A percentile compares a stretch with the other conserved stretches of the same genome.
phyloP scores from a whole-genome alignment of 306 rosid genomes.

The Pterocarpus santalinus region DNA sequence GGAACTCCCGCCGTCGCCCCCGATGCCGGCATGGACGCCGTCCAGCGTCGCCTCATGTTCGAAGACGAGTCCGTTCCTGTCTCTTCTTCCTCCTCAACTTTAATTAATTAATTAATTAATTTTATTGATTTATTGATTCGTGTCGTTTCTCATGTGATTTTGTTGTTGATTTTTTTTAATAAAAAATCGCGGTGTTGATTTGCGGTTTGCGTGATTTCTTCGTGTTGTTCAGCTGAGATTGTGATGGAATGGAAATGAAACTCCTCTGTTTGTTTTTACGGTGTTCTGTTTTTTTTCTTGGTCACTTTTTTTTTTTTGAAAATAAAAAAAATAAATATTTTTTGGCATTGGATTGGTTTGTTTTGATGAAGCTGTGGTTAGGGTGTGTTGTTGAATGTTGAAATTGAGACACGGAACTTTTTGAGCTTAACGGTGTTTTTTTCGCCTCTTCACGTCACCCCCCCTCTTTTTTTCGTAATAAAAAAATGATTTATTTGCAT shows the following conservation, averaged over 20 bases:
- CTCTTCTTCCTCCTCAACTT: not conserved
- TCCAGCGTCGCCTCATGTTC: slow-evolving; percentile 98
- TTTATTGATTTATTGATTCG: not conserved
- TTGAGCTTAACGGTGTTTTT: too few relatives aligned
- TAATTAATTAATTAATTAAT: not conserved
- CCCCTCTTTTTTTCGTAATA: too few relatives aligned
- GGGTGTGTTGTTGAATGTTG: too few relatives aligned
- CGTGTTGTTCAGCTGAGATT: not conserved
- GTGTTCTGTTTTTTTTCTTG: too few relatives aligned
- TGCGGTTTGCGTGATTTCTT: not conserved
- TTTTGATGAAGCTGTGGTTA: too few relatives aligned
- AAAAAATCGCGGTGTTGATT: not conserved
- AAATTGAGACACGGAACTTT: not conserved
- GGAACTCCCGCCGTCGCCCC: slow-evolving; percentile 45
- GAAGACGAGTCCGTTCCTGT: slow-evolving; percentile 81
- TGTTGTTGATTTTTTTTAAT: not conserved
- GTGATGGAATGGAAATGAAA: not conserved
- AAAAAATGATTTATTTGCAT: too few relatives aligned
- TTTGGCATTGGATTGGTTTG: not conserved
- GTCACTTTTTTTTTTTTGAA: not conserved
- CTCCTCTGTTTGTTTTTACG: not conserved
- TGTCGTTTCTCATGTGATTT: not conserved
- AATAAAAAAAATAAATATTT: not conserved
- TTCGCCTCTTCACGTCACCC: too few relatives aligned
- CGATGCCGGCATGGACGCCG: slow-evolving; percentile 94